A percentile compares a stretch with the other conserved stretches of the same genome.
These are phyloP conservation scores for Alternaria gaisen DNA, from an alignment of 2,329 filamentous ascomycete genomes.

Conservation along the genomic window DNA sequence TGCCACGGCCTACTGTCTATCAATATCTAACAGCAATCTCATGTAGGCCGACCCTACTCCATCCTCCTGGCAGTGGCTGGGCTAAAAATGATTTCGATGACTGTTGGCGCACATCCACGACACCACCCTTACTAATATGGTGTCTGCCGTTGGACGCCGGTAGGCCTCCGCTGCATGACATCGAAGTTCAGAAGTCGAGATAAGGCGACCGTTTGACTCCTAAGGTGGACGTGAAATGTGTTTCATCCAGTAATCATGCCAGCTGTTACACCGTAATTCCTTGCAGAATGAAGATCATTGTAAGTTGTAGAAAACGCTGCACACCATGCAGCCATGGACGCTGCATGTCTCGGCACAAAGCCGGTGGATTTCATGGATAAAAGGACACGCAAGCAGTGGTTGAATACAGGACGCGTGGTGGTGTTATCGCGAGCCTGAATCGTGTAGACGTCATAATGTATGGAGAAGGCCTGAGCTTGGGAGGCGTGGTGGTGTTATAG, in stretches of 20 bases:
- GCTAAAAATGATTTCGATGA: not conserved
- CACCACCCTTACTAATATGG: slow-evolving; percentile 6
- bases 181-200: slow-evolving; percentile 5
- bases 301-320: slow-evolving; percentile 4
- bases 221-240: not conserved
- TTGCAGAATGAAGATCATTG: slow-evolving; percentile 12
- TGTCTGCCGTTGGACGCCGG: slow-evolving; percentile 2
- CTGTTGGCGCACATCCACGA: slow-evolving; percentile 1
- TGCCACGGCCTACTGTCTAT: not conserved
- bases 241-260: not conserved
- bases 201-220: not conserved
- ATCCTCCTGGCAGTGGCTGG: not conserved
- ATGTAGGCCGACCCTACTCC: not conserved
- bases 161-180: not conserved
- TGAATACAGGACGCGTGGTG: slow-evolving; percentile 2
- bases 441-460: not conserved
- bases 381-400: slow-evolving; percentile 1
- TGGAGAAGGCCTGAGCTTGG: slow-evolving; percentile 2
- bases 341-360: not conserved
- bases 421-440: slow-evolving; percentile 8
- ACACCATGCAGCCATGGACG: not conserved
- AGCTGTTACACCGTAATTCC: slow-evolving; percentile 1
- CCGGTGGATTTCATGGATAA: slow-evolving; percentile 4
- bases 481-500: slow-evolving; percentile 6
- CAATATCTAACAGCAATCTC: not conserved